Conservation (phyloP, 768 basidiomycete species). For the Sporobolomyces phaffii region DNA sequence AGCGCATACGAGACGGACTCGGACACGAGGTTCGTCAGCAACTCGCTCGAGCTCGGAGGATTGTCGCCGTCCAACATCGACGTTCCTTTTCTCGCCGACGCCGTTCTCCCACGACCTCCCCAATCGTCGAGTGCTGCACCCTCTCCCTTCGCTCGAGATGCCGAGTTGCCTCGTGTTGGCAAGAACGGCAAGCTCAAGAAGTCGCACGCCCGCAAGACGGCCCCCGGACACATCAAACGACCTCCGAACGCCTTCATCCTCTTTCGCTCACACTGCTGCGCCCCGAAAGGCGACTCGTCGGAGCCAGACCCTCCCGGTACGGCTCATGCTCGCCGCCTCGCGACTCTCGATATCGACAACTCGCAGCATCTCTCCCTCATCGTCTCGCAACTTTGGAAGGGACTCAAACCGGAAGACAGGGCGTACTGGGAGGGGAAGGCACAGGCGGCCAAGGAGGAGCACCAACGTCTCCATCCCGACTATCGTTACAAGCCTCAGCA, state of each 20-base stretch:
- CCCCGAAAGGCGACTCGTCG: not conserved
- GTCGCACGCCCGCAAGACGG: constrained; percentile 42
- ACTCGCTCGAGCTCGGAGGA: not conserved
- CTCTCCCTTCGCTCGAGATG: too few species aligned
- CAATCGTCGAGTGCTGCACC: not conserved
- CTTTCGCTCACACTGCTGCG: constrained; percentile 40
- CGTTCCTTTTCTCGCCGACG: not conserved
- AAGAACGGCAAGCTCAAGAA: constrained; percentile 26
- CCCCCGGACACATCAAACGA: constrained; percentile 43
- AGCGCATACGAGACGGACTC: constrained; percentile 11
- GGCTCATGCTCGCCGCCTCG: constrained; percentile 31
- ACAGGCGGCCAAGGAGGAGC: constrained; percentile 36
- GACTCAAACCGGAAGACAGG: constrained; percentile 33
- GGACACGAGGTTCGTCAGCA: not conserved
- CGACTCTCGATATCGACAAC: constrained; percentile 34
- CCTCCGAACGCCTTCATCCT: constrained; percentile 45
- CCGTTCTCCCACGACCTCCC: not conserved
- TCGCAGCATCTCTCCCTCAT: constrained; percentile 41
- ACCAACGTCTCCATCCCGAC: constrained; percentile 37
- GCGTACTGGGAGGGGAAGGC: constrained; percentile 39
- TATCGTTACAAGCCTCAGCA: constrained; percentile 41
- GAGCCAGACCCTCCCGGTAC: constrained; percentile 24
- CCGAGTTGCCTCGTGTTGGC: too few species aligned
- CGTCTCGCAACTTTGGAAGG: constrained; percentile 39
- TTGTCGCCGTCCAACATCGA: not conserved